A percentile compares a stretch with the other conserved stretches of the same genome.
These are phyloP conservation scores for Candida ficus DNA, from an alignment of 805 yeast species.

Conservation along the genomic window DNA sequence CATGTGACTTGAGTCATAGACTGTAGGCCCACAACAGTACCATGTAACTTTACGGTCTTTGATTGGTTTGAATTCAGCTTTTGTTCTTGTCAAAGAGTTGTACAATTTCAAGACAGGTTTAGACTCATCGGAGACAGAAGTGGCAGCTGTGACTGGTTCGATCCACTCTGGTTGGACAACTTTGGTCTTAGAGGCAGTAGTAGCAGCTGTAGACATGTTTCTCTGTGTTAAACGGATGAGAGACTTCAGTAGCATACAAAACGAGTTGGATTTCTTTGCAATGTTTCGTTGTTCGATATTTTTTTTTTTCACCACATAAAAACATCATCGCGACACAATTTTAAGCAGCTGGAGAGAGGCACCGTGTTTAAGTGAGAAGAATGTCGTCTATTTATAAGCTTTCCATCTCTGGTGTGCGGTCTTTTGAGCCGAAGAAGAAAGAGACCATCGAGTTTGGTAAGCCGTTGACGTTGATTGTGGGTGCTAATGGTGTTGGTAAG, in stretches of 20 bases:
- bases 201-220: conserved; percentile 18
- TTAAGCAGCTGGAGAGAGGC: not conserved
- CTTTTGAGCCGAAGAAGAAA: conserved; percentile 79
- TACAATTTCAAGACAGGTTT: conserved; percentile 54
- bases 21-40: conserved; percentile 99
- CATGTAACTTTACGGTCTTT: conserved; percentile 67
- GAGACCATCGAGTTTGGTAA: conserved; percentile 86
- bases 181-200: conserved; percentile 20
- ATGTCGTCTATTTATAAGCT: conserved; percentile 32
- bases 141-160: conserved; percentile 27
- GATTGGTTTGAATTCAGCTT: conserved; percentile 72
- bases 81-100: conserved; percentile 79
- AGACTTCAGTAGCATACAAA: conserved; percentile 1
- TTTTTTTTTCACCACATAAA: not conserved
- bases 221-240: conserved; percentile 1
- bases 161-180: conserved; percentile 51
- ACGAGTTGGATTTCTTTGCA: too few species aligned
- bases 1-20: conserved; percentile 94
- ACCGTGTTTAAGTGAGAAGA: not conserved
- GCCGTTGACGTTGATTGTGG: conserved; percentile 91
- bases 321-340: not conserved
- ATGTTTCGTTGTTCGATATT: too few species aligned
- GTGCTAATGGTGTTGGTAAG: conserved; percentile 94
- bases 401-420: conserved; percentile 82
- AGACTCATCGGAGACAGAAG: conserved; percentile 4